Evolutionary conservation across 139 green algal genomes (phyloP), one percentile per base, ranked within the genome.

Genomic region (Pseudopediastrum boryanum): DNA sequence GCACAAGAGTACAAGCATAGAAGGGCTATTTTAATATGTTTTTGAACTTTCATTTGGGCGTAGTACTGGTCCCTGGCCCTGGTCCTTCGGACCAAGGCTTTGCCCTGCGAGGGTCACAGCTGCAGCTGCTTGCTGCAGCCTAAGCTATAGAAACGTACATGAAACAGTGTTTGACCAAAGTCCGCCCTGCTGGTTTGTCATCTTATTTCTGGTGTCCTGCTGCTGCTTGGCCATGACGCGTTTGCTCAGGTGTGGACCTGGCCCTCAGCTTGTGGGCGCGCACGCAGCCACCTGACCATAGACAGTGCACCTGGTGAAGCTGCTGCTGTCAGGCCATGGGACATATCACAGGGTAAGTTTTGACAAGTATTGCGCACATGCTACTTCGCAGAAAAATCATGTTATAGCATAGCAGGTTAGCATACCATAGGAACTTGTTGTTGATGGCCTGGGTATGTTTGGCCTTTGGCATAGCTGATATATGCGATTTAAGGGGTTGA

Each of bases 301-400:
- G 59, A 68, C 59, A 68, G 59, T 35, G 29, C 9, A 9, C 29
- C 59, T n/a, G 29, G 29, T 8, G 59, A 68, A 35, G 59, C 59
- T 4, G 59, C 59, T 12, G 35, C 41, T 9, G 12, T 29, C 59
- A 68, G 59, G 29, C 59, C 59, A 3, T 68, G 59, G 59, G 59
- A 68, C 10, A 44, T 68, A 2, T 68, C 59, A 68, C 59, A 68
- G 31, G n/a, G 59, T 68, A 35, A 41, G 59, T 16, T 21, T 21
- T 16, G 16, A 16, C 21, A 58, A 21, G 16, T 16, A 21, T 16
- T 21, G 19, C 16, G 48, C 19, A 58, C 48, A 21, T 16, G 21
- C 48, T 58, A n/a, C 48, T 58, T n/a, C n/a, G 21, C 19, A n/a
- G 21, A 16, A 16, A 16, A 21, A 58, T 58, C 48, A 58, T 16